Evolutionary conservation across 2,329 filamentous ascomycete genomes (phyloP).

Genomic region (Neophaeococcomyces aloes): DNA sequence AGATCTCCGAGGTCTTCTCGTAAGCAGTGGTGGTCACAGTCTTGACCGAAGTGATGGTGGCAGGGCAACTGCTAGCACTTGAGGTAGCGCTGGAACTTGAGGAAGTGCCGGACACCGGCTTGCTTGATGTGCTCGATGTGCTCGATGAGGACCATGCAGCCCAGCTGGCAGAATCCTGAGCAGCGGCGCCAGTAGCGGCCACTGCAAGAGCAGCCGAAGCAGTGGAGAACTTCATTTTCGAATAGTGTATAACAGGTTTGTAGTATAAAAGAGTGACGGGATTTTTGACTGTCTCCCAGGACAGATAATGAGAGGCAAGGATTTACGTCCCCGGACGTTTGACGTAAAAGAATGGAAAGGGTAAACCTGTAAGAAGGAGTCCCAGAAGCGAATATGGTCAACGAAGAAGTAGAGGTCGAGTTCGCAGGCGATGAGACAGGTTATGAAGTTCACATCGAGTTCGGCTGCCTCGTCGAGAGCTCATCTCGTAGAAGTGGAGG

Average conservation of each 20-base stretch:
- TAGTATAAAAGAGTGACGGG: background rate
- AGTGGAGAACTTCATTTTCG: conserved; percentile 8
- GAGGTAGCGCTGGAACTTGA: no score
- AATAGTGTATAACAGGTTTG: background rate
- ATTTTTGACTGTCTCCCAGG: conserved; percentile 6
- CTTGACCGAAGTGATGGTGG: background rate
- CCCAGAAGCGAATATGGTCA: no score
- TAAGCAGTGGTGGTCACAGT: conserved; percentile 3
- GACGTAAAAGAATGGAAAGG: conserved; percentile 1
- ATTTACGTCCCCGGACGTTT: conserved; percentile 5
- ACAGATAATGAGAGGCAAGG: conserved; percentile 7
- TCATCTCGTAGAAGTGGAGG: no score
- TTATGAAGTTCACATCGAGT: no score
- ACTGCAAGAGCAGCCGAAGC: conserved; percentile 4
- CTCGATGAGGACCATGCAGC: background rate
- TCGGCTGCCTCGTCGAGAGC: no score
- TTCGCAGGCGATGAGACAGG: no score
- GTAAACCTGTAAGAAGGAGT: no score
- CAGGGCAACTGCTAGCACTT: conserved; percentile 3
- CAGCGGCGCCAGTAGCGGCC: background rate
- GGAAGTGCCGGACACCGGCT: no score
- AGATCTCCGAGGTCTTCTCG: conserved; percentile 3
- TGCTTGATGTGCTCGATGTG: no score
- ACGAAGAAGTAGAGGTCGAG: no score
- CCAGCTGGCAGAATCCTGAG: conserved; percentile 8